A percentile compares a stretch with the other conserved stretches of the same genome.
These are phyloP conservation scores for Wickerhamiella hasegawae DNA, from an alignment of 805 yeast species.

Conservation along the genomic window DNA sequence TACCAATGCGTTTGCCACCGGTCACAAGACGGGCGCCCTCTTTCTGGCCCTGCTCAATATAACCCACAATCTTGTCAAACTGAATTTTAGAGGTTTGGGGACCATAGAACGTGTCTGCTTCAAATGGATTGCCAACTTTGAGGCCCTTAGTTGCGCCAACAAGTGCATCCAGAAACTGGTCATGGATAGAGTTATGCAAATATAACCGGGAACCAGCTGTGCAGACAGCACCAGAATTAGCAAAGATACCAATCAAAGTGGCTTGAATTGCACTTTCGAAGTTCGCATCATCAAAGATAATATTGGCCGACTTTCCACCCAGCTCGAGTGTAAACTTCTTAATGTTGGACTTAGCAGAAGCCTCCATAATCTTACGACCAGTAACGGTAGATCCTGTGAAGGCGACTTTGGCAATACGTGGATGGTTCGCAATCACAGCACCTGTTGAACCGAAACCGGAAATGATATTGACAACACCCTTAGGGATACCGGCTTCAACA, in stretches of 20 bases:
- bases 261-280: conserved; percentile 58
- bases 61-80: conserved; percentile 58
- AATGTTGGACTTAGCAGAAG: conserved; percentile 64
- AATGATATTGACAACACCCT: conserved; percentile 77
- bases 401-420: conserved; percentile 74
- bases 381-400: conserved; percentile 91
- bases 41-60: conserved; percentile 57
- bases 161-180: conserved; percentile 50
- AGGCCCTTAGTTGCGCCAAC: conserved; percentile 32
- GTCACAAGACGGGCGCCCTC: conserved; percentile 75
- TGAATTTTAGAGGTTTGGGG: conserved; percentile 80
- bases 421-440: conserved; percentile 61
- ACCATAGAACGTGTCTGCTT: conserved; percentile 66
- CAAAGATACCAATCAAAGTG: conserved; percentile 71
- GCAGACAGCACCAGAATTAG: conserved; percentile 92
- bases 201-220: conserved; percentile 88
- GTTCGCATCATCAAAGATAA: conserved; percentile 76
- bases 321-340: conserved; percentile 88
- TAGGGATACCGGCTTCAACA: conserved; percentile 76
- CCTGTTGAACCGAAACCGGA: conserved; percentile 83
- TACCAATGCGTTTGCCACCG: conserved; percentile 69
- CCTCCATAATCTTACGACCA: conserved; percentile 68
- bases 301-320: conserved; percentile 93
- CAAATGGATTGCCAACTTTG: conserved; percentile 75
- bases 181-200: conserved; percentile 74